These are phyloP conservation scores for Suillus ampliporus DNA, from an alignment of 768 basidiomycete species.

Conservation along the genomic window DNA sequence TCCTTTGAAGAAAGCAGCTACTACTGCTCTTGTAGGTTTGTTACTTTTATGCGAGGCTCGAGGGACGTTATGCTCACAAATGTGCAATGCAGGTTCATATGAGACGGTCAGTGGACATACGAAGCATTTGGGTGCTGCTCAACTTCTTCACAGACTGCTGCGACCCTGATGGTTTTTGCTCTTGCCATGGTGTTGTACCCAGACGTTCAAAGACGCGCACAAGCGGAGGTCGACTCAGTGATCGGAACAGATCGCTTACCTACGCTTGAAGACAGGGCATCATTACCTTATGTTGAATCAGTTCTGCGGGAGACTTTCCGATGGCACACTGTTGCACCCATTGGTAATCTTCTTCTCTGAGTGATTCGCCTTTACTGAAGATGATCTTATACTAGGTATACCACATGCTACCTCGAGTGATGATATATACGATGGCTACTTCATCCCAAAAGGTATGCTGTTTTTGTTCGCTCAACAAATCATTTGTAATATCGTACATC, in stretches of 20 bases:
- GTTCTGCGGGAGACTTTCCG: constrained; percentile 6
- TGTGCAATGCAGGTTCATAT: constrained; percentile 18
- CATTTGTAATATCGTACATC: neutral
- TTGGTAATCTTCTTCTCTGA: neutral
- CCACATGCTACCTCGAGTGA: constrained; percentile 36
- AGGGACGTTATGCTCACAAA: neutral
- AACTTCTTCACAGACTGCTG: constrained; percentile 11
- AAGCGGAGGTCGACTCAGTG: constrained; percentile 14
- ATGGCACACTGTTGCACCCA: constrained; percentile 2
- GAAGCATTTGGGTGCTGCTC: neutral
- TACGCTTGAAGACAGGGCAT: constrained; percentile 4
- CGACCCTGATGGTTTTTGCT: constrained; percentile 14
- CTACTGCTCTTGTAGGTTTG: constrained; percentile 26
- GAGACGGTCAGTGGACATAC: constrained; percentile 20
- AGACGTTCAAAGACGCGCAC: constrained; percentile 9
- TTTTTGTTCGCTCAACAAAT: neutral
- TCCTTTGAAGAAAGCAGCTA: constrained; percentile 19
- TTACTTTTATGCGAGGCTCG: neutral
- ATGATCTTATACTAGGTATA: constrained; percentile 17
- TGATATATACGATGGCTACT: too few relatives aligned
- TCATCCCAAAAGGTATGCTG: constrained; percentile 50
- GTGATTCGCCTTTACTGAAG: neutral
- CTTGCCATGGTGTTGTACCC: constrained; percentile 11
- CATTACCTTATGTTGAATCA: constrained; percentile 13
- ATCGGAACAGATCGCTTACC: constrained; percentile 15